phyloP scores from a whole-genome alignment of 306 rosid species.

The Leucaena leucocephala region DNA sequence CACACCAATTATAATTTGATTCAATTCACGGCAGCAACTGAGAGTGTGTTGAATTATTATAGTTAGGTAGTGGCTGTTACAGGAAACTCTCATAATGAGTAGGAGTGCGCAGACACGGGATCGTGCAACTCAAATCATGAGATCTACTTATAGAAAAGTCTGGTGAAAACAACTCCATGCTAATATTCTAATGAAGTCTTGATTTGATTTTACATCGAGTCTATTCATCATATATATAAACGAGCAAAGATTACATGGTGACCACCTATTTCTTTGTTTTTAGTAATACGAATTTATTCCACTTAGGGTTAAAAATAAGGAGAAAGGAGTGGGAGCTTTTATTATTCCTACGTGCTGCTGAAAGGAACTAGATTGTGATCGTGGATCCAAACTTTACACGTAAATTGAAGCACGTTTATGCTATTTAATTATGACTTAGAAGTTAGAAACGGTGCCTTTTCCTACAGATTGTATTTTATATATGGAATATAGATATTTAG shows the following conservation, averaged over 20 bases:
- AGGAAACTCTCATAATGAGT: neutral
- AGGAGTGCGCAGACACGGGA: neutral
- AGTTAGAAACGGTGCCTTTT: neutral
- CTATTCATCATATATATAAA: slow-evolving; percentile 1
- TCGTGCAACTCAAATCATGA: neutral
- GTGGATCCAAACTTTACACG: neutral
- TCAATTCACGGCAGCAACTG: neutral
- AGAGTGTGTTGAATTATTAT: slow-evolving; percentile 1
- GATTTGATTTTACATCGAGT: neutral
- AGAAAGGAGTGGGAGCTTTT: neutral
- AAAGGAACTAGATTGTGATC: neutral
- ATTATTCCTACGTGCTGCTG: neutral
- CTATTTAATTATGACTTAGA: neutral
- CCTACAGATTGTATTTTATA: neutral
- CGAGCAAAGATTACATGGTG: neutral
- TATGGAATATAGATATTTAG: neutral
- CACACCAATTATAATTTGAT: slow-evolving; percentile 8
- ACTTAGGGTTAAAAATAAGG: neutral
- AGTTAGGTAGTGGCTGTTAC: neutral
- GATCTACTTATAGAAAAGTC: neutral
- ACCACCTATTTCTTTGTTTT: neutral
- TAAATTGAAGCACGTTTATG: neutral
- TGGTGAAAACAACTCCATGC: neutral
- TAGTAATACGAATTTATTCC: neutral
- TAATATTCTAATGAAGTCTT: neutral